These are phyloP conservation scores for Vitis cinerea DNA, from an alignment of 164 flowering plant species.

Conservation along the genomic window DNA sequence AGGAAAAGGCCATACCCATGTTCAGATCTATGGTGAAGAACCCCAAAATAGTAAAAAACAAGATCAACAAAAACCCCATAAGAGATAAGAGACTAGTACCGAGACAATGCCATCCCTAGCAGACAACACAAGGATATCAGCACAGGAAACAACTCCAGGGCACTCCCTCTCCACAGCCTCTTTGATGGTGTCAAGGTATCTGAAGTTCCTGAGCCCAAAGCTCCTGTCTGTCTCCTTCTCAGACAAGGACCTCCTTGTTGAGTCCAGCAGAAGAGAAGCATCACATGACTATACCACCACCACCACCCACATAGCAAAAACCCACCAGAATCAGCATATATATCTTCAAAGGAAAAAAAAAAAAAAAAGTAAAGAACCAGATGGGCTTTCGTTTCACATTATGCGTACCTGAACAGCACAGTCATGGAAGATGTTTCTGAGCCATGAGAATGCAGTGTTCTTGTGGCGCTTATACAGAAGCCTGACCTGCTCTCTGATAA, in stretches of 20 bases:
- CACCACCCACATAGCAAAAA: background rate
- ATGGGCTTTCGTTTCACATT: too few relatives aligned
- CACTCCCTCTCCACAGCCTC: slow-evolving; percentile 98
- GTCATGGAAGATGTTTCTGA: slow-evolving; percentile 98
- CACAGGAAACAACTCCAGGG: slow-evolving; percentile 93
- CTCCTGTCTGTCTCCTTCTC: slow-evolving; percentile 99
- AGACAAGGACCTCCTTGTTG: slow-evolving; percentile 88
- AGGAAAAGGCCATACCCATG: too few relatives aligned
- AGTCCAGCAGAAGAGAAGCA: slow-evolving; percentile 94
- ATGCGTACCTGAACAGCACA: slow-evolving; percentile 79
- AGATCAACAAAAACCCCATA: background rate
- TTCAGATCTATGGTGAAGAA: too few relatives aligned
- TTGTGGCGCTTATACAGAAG: slow-evolving; percentile 98
- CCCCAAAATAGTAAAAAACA: too few relatives aligned
- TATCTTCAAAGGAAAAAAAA: background rate
- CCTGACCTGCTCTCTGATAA: slow-evolving; percentile 85
- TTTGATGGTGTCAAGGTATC: slow-evolving; percentile 83
- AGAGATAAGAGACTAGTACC: slow-evolving; percentile 29
- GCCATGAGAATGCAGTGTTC: slow-evolving; percentile 99
- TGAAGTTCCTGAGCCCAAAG: slow-evolving; percentile 94
- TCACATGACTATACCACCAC: slow-evolving; percentile 69
- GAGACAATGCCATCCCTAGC: slow-evolving; percentile 95
- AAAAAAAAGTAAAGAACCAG: background rate
- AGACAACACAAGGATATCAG: slow-evolving; percentile 91
- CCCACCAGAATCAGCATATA: background rate